Conservation (phyloP, 2,329 filamentous ascomycete species). For the Chaetomiaceae sp. region DNA sequence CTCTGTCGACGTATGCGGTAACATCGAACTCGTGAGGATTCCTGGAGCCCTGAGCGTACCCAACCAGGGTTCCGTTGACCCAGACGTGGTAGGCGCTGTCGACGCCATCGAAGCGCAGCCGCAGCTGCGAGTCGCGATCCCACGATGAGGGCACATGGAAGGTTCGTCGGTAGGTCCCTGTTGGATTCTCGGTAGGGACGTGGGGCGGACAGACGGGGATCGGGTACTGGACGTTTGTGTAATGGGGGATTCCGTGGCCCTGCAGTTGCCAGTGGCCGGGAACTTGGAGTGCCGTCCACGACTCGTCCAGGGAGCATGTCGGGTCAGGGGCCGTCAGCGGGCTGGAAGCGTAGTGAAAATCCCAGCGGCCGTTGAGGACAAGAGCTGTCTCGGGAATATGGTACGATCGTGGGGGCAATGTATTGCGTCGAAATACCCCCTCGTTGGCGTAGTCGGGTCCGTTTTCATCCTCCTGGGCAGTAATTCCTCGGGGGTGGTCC, state of each 20-base stretch:
- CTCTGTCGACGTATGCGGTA: slow-evolving; percentile 41
- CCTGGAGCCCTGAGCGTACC: slow-evolving; percentile 64
- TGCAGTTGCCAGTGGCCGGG: slow-evolving; percentile 69
- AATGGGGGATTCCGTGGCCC: slow-evolving; percentile 62
- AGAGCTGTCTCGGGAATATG: slow-evolving; percentile 47
- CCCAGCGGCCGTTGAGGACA: slow-evolving; percentile 53
- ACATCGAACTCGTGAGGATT: slow-evolving; percentile 69
- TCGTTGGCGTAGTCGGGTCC: slow-evolving; percentile 48
- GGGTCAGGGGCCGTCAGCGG: slow-evolving; percentile 44
- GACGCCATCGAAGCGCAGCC: slow-evolving; percentile 66
- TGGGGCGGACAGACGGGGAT: slow-evolving; percentile 62
- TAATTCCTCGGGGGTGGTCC: slow-evolving; percentile 25
- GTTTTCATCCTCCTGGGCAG: slow-evolving; percentile 33
- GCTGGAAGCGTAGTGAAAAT: slow-evolving; percentile 48
- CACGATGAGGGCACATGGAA: slow-evolving; percentile 51
- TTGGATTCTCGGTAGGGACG: slow-evolving; percentile 60
- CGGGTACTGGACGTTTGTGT: slow-evolving; percentile 64
- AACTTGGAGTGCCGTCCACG: slow-evolving; percentile 52
- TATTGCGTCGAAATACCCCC: slow-evolving; percentile 49
- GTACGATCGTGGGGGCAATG: slow-evolving; percentile 49
- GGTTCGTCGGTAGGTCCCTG: slow-evolving; percentile 55
- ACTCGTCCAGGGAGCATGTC: slow-evolving; percentile 18
- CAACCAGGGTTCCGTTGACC: slow-evolving; percentile 60
- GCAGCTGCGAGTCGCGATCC: slow-evolving; percentile 45
- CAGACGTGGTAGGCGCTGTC: slow-evolving; percentile 68